phyloP scores from a whole-genome alignment of 257 asterid species.

The Knoxia roxburghii region DNA sequence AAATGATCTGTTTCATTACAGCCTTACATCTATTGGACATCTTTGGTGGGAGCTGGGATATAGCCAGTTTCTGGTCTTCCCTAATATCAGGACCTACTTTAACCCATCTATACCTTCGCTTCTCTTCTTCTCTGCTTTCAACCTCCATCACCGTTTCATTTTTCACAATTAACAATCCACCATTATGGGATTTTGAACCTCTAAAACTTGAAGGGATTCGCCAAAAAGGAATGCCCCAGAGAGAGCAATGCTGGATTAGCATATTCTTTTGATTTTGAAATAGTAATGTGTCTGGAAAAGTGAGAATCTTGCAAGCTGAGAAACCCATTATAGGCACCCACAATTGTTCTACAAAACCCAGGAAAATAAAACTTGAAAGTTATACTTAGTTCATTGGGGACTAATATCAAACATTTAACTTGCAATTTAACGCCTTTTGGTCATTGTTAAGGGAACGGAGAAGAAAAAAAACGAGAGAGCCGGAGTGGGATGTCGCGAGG shows the following conservation, averaged over 20 bases:
- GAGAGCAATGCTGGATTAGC: conserved; percentile 11
- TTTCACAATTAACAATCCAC: conserved; percentile 12
- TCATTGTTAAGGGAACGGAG: no score
- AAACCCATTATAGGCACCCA: conserved; percentile 20
- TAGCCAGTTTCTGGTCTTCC: conserved; percentile 50
- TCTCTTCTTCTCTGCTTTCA: conserved; percentile 29
- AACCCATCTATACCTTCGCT: conserved; percentile 42
- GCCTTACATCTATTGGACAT: conserved; percentile 71
- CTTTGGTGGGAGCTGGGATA: conserved; percentile 47
- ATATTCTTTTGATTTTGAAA: neutral
- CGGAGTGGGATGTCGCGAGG: no score
- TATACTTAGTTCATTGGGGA: neutral
- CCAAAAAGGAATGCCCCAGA: conserved; percentile 18
- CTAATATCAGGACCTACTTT: conserved; percentile 31
- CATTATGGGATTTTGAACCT: conserved; percentile 17
- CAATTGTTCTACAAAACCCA: conserved; percentile 4
- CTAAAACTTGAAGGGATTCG: conserved; percentile 10
- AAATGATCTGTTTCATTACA: conserved; percentile 52
- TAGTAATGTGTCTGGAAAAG: conserved; percentile 21
- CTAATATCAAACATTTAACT: neutral
- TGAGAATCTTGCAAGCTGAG: conserved; percentile 17
- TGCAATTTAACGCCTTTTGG: neutral
- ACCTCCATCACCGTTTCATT: conserved; percentile 19
- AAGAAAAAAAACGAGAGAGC: no score
- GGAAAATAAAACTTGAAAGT: neutral